Evolutionary conservation across 441 rosid species (phyloP), one percentile per base, ranked within the genome.

Genomic region (Pelargonium fulgidum): DNA sequence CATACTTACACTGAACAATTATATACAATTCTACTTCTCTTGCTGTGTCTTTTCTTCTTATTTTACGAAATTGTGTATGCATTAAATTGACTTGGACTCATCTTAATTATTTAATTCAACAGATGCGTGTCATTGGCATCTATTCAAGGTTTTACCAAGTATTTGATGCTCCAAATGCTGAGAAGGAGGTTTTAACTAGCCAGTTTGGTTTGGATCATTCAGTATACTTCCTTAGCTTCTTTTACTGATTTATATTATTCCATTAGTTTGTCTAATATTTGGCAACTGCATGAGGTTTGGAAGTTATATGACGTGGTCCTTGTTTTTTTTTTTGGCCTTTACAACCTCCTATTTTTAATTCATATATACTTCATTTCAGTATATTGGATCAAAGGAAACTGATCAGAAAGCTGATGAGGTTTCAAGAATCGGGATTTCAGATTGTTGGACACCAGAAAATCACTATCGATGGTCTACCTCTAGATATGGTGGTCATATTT

Each of bases 401-500:
- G 97, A 88, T 84, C 83, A 80, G 86, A 88, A 78, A 72, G 99
- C 97, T 73, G 92, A 90, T 73, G 85, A 85, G 76, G 92, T 87
- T 65, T 80, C 88, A 19, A 85, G 78, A 70, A 69, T 87, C 83
- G 84, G 87, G 44, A 67, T 94, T 66, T 76, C 63, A n/a, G 97
- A 94, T 83, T 89, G 91, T 76, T 94, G 97, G 97, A 91, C 99
- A 48, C 97, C 97, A n/a, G 96, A 90, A 66, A 89, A 84, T 83
- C 97, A 94, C 77, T 94, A 91, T 73, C 78, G 87, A 39, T 94
- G 99, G 99, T 75, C 87, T 68, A 66, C 73, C 67, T 94, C 99
- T 63, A 85, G 99, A 86, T 94, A 94, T 76, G 95, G 92, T 48
- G 88, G 82, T 52, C 92, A 88, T 75, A 52, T 79, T 48, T 91